phyloP scores from a whole-genome alignment of 495 filamentous ascomycete species.

The Aspergillus indologenus region DNA sequence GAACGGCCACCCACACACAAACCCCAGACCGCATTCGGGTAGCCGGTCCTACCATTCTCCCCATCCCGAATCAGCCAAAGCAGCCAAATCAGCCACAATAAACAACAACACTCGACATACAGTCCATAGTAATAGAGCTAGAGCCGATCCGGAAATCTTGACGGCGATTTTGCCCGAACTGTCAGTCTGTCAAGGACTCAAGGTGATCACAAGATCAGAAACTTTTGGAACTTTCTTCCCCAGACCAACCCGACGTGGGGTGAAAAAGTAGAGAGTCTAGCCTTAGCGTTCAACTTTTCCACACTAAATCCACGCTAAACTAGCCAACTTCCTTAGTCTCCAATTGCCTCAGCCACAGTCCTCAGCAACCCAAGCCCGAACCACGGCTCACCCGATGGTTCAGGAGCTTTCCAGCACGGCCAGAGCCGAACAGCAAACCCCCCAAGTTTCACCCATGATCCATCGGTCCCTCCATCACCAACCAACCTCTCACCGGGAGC shows the following conservation, averaged over 20 bases:
- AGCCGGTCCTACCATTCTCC: background rate
- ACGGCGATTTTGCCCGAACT: background rate
- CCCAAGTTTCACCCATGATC: no score
- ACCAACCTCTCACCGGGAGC: background rate
- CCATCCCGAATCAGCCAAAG: background rate
- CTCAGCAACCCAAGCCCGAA: background rate
- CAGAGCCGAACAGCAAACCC: background rate
- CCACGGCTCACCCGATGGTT: background rate
- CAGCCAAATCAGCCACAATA: no score
- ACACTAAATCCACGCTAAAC: no score
- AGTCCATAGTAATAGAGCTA: background rate
- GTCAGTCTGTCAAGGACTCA: background rate
- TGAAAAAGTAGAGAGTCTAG: background rate
- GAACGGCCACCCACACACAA: background rate
- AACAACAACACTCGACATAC: background rate
- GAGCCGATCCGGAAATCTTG: background rate
- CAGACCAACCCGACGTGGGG: background rate
- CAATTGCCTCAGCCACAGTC: background rate
- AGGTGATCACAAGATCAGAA: background rate
- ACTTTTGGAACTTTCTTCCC: background rate
- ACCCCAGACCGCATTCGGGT: background rate
- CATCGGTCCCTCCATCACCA: background rate
- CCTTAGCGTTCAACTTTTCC: no score
- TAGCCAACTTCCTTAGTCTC: background rate
- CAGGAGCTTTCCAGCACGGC: background rate